Conservation (phyloP, 192 early-diverging fungal species). For the Coemansia sp. region DNA sequence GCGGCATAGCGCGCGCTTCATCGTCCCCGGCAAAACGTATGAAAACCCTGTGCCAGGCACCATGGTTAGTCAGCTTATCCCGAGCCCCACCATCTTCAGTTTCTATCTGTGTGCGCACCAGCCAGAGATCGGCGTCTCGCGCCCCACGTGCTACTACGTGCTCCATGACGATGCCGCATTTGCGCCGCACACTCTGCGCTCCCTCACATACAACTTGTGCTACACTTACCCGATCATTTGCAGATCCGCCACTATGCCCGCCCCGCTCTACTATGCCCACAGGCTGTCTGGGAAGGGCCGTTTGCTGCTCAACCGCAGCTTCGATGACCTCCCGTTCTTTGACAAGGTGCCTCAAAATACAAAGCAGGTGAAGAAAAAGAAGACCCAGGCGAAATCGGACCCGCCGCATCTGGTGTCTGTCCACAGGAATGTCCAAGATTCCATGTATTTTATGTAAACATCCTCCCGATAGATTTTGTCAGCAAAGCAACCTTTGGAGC, state of each 20-base stretch:
- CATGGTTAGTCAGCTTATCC: constrained; percentile 2
- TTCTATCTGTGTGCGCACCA: constrained; percentile 35
- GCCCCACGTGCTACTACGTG: constrained; percentile 33
- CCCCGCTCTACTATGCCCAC: constrained; percentile 48
- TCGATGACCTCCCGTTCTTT: constrained; percentile 13
- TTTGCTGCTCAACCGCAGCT: constrained; percentile 21
- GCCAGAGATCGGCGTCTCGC: constrained; percentile 21
- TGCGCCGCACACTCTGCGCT: constrained; percentile 3
- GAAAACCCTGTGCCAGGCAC: constrained; percentile 37
- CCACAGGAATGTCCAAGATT: constrained; percentile 21
- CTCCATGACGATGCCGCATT: constrained; percentile 30
- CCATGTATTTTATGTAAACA: constrained; percentile 45
- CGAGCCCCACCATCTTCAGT: constrained; percentile 14
- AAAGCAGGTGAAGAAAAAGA: background rate
- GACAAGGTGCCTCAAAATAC: background rate
- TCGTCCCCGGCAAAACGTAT: background rate
- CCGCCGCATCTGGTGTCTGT: constrained; percentile 23
- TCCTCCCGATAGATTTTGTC: too few species aligned
- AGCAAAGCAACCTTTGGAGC: too few species aligned
- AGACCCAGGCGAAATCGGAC: background rate
- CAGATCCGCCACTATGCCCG: constrained; percentile 32
- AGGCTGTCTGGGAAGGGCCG: constrained; percentile 32
- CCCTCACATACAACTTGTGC: constrained; percentile 30
- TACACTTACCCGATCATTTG: constrained; percentile 33
- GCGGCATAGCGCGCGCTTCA: constrained; percentile 31